Conservation (phyloP, 495 filamentous ascomycete genomes). For the Podospora pseudocomata region DNA sequence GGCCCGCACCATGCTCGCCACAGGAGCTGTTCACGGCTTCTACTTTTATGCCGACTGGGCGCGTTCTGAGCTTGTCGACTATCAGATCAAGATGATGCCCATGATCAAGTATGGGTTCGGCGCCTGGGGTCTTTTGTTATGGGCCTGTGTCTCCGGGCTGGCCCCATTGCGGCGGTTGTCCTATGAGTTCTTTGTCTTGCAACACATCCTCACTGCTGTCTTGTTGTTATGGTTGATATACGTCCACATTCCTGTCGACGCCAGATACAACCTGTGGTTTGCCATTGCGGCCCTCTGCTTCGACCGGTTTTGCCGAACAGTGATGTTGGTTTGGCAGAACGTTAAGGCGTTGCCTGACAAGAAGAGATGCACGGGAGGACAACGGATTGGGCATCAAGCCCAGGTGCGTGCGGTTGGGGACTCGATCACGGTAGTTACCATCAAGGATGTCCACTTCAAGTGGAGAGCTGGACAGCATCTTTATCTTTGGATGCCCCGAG, state of each 20-base stretch:
- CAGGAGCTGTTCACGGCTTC: slow-evolving; percentile 68
- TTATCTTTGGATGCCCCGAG: slow-evolving; percentile 66
- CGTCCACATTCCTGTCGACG: slow-evolving; percentile 58
- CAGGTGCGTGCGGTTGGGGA: slow-evolving; percentile 59
- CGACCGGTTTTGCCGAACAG: slow-evolving; percentile 58
- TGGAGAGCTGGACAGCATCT: slow-evolving; percentile 80
- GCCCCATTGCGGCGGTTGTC: slow-evolving; percentile 63
- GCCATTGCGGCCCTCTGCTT: slow-evolving; percentile 66
- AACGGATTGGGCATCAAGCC: slow-evolving; percentile 53
- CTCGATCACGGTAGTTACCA: slow-evolving; percentile 64
- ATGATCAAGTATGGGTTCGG: slow-evolving; percentile 67
- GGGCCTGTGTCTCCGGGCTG: slow-evolving; percentile 64
- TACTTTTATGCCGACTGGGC: slow-evolving; percentile 70
- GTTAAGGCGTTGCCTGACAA: slow-evolving; percentile 44
- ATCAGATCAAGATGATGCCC: slow-evolving; percentile 59
- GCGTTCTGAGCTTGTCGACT: slow-evolving; percentile 57
- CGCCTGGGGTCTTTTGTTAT: slow-evolving; percentile 70
- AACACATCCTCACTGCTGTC: slow-evolving; percentile 67
- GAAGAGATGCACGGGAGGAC: slow-evolving; percentile 39
- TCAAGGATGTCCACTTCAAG: slow-evolving; percentile 61
- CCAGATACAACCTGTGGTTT: slow-evolving; percentile 64
- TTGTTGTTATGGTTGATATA: slow-evolving; percentile 66
- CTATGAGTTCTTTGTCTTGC: slow-evolving; percentile 80
- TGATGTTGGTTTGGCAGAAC: slow-evolving; percentile 60
- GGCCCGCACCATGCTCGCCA: slow-evolving; percentile 68